These are phyloP conservation scores for Mycena albidolilacea DNA, from an alignment of 768 basidiomycete genomes.

Conservation along the genomic window DNA sequence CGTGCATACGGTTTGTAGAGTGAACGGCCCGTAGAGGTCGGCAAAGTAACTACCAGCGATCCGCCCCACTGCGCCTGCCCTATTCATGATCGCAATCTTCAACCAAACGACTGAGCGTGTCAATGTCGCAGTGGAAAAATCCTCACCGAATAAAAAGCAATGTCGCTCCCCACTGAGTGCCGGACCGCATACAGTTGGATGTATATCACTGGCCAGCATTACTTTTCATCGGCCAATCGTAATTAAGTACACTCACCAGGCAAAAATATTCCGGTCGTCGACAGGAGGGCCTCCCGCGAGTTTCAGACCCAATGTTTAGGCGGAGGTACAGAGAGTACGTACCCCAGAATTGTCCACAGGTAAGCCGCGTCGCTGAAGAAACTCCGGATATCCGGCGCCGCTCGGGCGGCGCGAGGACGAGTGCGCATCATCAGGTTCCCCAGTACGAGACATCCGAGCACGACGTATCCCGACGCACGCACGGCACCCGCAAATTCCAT, in stretches of 20 bases:
- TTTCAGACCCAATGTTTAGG: background rate
- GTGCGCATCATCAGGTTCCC: constrained; percentile 1
- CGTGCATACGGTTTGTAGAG: background rate
- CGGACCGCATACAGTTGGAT: constrained; percentile 7
- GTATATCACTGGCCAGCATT: background rate
- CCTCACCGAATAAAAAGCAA: constrained; percentile 19
- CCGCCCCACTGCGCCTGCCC: background rate
- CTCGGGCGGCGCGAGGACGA: background rate
- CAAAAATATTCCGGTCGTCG: background rate
- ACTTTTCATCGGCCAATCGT: background rate
- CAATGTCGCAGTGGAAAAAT: too few species aligned
- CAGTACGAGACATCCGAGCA: background rate
- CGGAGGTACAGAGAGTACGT: background rate
- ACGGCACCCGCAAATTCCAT: background rate
- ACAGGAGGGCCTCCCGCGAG: background rate
- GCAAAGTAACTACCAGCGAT: background rate
- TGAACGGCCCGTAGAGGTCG: constrained; percentile 9
- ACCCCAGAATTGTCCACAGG: constrained; percentile 12
- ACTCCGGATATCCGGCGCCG: background rate
- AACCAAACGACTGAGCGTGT: too few species aligned
- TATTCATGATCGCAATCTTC: constrained; percentile 16
- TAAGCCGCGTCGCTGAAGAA: constrained; percentile 15
- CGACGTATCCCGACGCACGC: background rate
- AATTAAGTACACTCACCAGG: background rate
- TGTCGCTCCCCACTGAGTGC: constrained; percentile 1